Evolutionary conservation across 2,329 filamentous ascomycete species (phyloP).

Genomic region (Aureobasidium pullulans): DNA sequence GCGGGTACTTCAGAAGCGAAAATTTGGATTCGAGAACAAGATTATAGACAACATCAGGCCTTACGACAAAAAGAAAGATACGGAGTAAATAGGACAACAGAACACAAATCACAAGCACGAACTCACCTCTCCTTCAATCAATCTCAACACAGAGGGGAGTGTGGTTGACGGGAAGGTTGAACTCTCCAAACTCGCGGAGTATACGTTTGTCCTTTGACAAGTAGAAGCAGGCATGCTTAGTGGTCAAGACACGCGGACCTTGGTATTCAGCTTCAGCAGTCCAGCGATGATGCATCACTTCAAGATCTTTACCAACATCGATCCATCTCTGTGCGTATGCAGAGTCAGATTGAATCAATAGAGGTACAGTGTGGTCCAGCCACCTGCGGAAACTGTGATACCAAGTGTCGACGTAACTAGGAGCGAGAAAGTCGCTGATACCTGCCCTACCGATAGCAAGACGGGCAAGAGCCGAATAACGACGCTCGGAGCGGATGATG

Average conservation of each 20-base stretch:
- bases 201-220: background rate
- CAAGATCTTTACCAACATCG: background rate
- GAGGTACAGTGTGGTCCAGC: background rate
- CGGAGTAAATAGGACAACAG: background rate
- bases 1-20: no score
- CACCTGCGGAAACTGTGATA: background rate
- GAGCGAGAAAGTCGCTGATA: background rate
- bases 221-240: background rate
- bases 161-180: background rate
- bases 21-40: no score
- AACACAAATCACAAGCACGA: background rate
- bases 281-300: background rate
- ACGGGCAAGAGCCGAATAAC: background rate
- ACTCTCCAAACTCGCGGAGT: background rate
- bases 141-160: background rate
- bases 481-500: background rate
- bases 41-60: no score
- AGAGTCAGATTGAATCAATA: background rate
- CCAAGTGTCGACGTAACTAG: background rate
- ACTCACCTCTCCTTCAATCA: background rate
- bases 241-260: background rate
- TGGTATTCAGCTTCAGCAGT: background rate
- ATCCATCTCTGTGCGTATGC: background rate
- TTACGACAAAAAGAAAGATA: background rate
- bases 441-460: background rate